These are phyloP conservation scores for Penicillium sp. DNA, from an alignment of 2,329 filamentous ascomycete species.

Conservation along the genomic window DNA sequence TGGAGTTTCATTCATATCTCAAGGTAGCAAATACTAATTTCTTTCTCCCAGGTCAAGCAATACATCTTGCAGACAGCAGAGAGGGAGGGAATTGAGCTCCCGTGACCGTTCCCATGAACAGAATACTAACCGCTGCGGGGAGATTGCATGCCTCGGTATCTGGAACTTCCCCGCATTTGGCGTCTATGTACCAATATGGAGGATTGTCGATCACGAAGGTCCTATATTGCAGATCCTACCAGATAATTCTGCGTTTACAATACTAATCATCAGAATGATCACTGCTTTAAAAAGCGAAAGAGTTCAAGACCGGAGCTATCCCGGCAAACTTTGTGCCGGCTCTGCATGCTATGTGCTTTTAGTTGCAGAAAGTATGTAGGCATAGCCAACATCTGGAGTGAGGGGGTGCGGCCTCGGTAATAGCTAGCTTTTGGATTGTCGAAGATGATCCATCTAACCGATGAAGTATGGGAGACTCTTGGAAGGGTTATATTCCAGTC, in stretches of 20 bases:
- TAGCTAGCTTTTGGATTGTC: too few species aligned
- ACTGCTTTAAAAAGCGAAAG: neutral
- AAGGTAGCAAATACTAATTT: slow-evolving; percentile 1
- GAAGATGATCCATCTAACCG: neutral
- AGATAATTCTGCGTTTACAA: neutral
- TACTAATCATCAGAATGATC: neutral
- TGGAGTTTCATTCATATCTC: neutral
- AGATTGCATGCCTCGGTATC: neutral
- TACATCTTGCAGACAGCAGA: slow-evolving; percentile 77
- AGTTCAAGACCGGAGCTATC: neutral
- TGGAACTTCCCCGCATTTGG: slow-evolving; percentile 15
- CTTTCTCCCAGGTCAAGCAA: slow-evolving; percentile 58
- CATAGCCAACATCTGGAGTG: too few species aligned
- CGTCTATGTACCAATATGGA: neutral
- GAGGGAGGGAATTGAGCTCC: slow-evolving; percentile 74
- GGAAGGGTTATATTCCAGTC: neutral
- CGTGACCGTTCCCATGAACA: slow-evolving; percentile 13
- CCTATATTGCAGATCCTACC: neutral
- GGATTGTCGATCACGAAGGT: neutral
- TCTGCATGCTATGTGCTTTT: neutral
- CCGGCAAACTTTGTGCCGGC: neutral
- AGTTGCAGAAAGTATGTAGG: too few species aligned
- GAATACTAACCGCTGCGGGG: neutral
- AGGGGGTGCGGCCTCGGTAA: slow-evolving; percentile 7
- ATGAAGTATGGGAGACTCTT: neutral